These are phyloP conservation scores for Diaporthe citrichinensis DNA, from an alignment of 2,329 filamentous ascomycete genomes.

Conservation along the genomic window DNA sequence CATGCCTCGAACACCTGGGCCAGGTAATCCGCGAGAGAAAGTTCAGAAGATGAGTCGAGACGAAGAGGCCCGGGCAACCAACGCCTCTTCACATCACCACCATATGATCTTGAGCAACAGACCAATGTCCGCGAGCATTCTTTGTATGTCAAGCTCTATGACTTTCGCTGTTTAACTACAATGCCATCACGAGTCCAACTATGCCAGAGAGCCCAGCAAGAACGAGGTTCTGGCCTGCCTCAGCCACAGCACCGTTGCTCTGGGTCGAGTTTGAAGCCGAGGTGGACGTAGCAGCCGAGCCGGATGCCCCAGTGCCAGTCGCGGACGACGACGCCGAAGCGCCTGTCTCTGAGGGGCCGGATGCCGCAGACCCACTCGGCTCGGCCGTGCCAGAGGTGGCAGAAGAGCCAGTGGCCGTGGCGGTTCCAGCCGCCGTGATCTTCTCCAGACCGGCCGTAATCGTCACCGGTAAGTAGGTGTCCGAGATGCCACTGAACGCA, in stretches of 20 bases:
- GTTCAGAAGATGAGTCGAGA: background rate
- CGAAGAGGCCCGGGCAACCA: background rate
- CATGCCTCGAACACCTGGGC: background rate
- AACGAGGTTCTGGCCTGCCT: background rate
- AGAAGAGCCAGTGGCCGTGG: conserved; percentile 14
- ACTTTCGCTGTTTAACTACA: background rate
- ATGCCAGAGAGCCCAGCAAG: conserved; percentile 32
- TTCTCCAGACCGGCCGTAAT: conserved; percentile 40
- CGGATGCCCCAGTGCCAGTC: background rate
- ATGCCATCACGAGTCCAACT: conserved; percentile 26
- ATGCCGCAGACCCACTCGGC: conserved; percentile 7
- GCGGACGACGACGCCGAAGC: background rate
- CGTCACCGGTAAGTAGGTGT: conserved; percentile 26
- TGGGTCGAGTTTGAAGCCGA: conserved; percentile 13
- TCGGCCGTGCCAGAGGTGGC: conserved; percentile 19
- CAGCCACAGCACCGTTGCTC: conserved; percentile 28
- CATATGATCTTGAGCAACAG: background rate
- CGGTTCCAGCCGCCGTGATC: conserved; percentile 7
- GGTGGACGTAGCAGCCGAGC: background rate
- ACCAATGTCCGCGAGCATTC: background rate
- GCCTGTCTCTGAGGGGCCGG: conserved; percentile 30
- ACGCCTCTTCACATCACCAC: background rate
- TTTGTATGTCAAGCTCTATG: too few species aligned
- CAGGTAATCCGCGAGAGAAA: background rate
- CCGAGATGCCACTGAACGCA: conserved; percentile 16